Base-by-base conservation (phyloP, 2,329 filamentous ascomycete species). In the Microascus cirrosus region DNA sequence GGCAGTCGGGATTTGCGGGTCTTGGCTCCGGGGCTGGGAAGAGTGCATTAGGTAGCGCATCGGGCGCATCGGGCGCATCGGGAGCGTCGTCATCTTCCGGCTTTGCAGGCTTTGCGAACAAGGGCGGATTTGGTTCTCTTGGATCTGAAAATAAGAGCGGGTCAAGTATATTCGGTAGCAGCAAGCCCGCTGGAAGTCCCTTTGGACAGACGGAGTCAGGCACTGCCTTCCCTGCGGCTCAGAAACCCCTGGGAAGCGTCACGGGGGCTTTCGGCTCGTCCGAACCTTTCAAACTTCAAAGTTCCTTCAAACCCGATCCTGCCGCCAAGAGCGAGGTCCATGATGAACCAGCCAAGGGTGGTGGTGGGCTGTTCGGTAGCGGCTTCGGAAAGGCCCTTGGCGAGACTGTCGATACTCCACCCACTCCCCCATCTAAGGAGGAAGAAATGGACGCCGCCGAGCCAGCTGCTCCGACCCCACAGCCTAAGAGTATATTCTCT, bases 271-370 rank as follows among this genome's bases (percentile, higher is more conserved):
- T 82, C 64, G 77, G 75, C 28, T 8, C 55, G 20, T 76, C 76
- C n/a, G 70, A 74, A 18, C 78, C 81, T 0, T 90, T 90, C 71
- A 86, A 87, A 63, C 74, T 90, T 18, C 79, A 80, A 45, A 85
- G 82, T 34, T 84, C 81, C 1, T 90, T 90, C 71, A 83, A 84
- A 64, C 76, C 78, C 10, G 85, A 89, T 62, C 77, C 80, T 6
- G 76, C 77, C 52, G 76, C 80, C 1, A 83, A 82, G 59, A 83
- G 82, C 60, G 79, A 87, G 25, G 82, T 86, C 59, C 70, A 77
- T 39, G 75, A 79, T 10, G 80, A 79, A 61, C 72, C 78, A 18
- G 67, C 69, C 24, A 68, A 69, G n/a, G 63, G 68, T 22, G 69
- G 71, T 36, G 64, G 12, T 56, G 63, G n/a, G 73, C n/a, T 36